Evolutionary conservation across 2,329 filamentous ascomycete species (phyloP).

Genomic region (Alternaria longipes): DNA sequence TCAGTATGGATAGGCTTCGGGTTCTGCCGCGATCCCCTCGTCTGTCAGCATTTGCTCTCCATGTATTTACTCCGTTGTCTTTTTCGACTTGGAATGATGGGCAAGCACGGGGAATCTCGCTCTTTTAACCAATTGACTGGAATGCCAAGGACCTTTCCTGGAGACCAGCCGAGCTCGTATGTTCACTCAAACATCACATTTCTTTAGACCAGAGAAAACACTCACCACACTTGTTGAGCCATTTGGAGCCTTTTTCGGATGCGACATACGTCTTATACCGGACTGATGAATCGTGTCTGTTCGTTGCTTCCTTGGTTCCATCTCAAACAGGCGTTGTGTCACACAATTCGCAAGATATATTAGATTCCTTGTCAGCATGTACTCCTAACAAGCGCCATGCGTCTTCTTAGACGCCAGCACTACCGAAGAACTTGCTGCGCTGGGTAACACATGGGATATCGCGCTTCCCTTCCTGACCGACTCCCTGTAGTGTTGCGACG

Average conservation of each 20-base stretch:
- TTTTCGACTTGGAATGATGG: neutral
- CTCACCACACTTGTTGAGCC: neutral
- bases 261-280: neutral
- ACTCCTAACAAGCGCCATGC: neutral
- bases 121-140: neutral
- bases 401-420: neutral
- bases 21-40: neutral
- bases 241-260: neutral
- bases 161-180: neutral
- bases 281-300: neutral
- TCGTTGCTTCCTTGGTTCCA: neutral
- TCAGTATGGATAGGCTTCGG: neutral
- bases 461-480: neutral
- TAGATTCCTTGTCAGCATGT: neutral
- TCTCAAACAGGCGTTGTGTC: neutral
- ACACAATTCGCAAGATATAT: neutral
- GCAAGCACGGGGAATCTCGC: neutral
- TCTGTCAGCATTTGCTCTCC: neutral
- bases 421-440: conserved; percentile 4
- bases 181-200: neutral
- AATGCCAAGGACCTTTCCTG: neutral
- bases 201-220: neutral
- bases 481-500: neutral
- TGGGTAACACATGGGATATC: conserved; percentile 1
- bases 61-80: neutral